Percentiles rank a stretch among this genome's conserved stretches.
Conservation (phyloP, 495 filamentous ascomycete genomes). For the Penicillium parvum region DNA sequence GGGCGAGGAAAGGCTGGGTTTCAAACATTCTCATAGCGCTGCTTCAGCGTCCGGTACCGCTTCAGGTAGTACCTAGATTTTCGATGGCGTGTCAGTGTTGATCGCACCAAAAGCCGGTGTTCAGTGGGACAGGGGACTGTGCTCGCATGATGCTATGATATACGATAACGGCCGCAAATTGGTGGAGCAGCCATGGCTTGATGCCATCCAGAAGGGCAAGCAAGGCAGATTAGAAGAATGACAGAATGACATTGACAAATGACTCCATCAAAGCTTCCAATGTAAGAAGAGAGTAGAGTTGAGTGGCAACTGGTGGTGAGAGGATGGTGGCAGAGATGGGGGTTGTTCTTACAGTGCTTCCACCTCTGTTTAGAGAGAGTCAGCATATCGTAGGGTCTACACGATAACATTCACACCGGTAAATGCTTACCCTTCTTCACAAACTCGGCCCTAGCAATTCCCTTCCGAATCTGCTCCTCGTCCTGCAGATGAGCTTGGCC, state of each 20-base stretch:
- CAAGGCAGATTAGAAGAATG: constrained; percentile 14
- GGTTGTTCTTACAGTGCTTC: constrained; percentile 73
- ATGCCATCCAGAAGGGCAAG: constrained; percentile 1
- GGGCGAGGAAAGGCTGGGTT: constrained; percentile 6
- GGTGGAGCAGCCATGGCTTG: constrained; percentile 5
- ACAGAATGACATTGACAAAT: constrained; percentile 12
- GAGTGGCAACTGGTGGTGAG: no score
- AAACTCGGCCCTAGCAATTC: constrained; percentile 74
- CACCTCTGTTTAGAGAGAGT: constrained; percentile 55
- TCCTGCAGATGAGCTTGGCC: constrained; percentile 65
- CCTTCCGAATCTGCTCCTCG: constrained; percentile 67
- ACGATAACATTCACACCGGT: no score
- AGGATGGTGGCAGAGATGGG: no score
- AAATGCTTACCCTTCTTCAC: constrained; percentile 87
- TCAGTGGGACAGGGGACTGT: constrained; percentile 9
- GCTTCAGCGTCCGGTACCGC: constrained; percentile 80
- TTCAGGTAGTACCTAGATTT: constrained; percentile 83
- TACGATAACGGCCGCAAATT: constrained; percentile 28
- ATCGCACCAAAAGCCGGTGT: constrained; percentile 3
- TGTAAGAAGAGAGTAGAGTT: no score
- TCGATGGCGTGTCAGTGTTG: constrained; percentile 12
- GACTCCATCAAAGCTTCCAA: no score
- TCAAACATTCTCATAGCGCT: constrained; percentile 64
- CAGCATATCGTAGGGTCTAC: no score
- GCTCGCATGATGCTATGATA: constrained; percentile 31